These are phyloP conservation scores for Starmerella floris DNA, from an alignment of 805 yeast species.

Conservation along the genomic window DNA sequence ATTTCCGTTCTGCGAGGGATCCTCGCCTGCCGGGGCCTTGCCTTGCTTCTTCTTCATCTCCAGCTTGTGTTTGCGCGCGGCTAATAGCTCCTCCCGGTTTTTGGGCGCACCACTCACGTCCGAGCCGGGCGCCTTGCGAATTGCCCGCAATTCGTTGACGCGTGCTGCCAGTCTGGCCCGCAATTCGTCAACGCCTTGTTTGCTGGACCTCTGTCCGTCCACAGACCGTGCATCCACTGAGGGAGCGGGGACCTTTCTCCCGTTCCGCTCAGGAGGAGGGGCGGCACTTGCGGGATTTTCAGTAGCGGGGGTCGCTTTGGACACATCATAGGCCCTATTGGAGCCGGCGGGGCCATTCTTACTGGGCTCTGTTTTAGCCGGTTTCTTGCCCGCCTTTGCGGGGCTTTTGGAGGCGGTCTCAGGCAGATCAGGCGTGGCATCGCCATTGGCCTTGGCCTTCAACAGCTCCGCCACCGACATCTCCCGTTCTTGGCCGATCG, in stretches of 20 bases:
- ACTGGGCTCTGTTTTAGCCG: neutral
- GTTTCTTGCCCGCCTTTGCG: conserved; percentile 9
- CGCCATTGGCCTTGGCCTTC: conserved; percentile 7
- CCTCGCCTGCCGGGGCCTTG: conserved; percentile 22
- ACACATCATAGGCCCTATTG: neutral
- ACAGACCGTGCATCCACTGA: neutral
- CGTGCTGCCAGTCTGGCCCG: conserved; percentile 67
- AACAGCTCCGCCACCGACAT: conserved; percentile 16
- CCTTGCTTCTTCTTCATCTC: conserved; percentile 25
- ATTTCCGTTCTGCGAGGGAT: conserved; percentile 33
- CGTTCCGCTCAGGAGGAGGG: neutral
- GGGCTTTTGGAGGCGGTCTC: neutral
- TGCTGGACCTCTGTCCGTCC: neutral
- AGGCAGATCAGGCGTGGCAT: neutral
- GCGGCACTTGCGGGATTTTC: neutral
- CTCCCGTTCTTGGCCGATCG: conserved; percentile 23
- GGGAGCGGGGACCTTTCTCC: neutral
- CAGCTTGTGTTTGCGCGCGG: conserved; percentile 31
- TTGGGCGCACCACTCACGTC: conserved; percentile 62
- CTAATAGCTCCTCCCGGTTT: conserved; percentile 43
- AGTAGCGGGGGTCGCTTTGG: neutral
- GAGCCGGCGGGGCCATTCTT: neutral
- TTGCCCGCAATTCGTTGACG: conserved; percentile 55
- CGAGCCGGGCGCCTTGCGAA: conserved; percentile 85
- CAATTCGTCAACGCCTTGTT: conserved; percentile 43